phyloP scores from a whole-genome alignment of 208 protist genomes.

The Jaenimonas drosophilae region DNA sequence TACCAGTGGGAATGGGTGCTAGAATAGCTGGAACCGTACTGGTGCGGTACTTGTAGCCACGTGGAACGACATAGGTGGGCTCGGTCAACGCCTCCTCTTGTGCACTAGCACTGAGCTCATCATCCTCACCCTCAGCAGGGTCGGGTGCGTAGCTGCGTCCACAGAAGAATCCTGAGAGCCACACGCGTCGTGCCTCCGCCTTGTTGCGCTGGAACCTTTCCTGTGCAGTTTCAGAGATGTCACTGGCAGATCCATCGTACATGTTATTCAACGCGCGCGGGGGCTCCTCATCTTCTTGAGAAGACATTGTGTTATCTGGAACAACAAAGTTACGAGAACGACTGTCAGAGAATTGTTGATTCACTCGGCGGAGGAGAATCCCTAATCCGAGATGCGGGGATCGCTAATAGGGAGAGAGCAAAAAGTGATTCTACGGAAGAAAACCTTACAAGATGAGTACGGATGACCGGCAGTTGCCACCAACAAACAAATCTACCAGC shows the following conservation, averaged over 20 bases:
- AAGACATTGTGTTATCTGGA: no score
- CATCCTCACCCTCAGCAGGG: conserved; percentile 26
- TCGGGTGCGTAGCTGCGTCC: conserved; percentile 32
- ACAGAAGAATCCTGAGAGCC: conserved; percentile 36
- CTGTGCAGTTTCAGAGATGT: conserved; percentile 9
- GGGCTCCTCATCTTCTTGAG: no score
- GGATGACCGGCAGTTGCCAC: background rate
- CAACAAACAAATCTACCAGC: background rate
- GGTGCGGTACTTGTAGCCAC: conserved; percentile 44
- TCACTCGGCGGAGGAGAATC: no score
- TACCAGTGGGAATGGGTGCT: conserved; percentile 15
- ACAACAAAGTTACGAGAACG: no score
- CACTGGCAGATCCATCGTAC: conserved; percentile 1
- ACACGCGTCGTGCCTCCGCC: conserved; percentile 19
- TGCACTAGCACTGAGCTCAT: conserved; percentile 18
- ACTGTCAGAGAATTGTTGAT: no score
- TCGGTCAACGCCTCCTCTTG: conserved; percentile 28
- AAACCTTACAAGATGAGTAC: background rate
- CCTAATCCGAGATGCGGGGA: no score
- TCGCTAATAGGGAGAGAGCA: no score
- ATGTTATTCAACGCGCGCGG: no score
- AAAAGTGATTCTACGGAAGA: no score
- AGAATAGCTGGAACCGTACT: conserved; percentile 25
- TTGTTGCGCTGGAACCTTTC: conserved; percentile 18
- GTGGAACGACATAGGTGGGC: conserved; percentile 35